Base-by-base conservation (phyloP, 345 rosid genomes). In the Salix koriyanagi region DNA sequence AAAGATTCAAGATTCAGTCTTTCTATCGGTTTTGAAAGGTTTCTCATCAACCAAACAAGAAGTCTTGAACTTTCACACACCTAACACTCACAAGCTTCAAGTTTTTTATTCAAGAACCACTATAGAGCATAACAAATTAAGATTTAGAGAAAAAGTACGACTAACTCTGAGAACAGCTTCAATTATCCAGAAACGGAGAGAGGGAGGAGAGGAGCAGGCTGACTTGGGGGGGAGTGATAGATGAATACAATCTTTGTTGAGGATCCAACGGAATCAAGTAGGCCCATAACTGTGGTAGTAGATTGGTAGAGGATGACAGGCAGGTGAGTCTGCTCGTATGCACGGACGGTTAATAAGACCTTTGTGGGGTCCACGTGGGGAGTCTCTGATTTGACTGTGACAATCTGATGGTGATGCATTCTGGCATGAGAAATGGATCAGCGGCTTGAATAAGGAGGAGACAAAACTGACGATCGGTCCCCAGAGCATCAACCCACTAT, bases 11-110 rank as follows among this genome's bases (percentile, higher is more conserved):
- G 28, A 58, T 11, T 58, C 62, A 58, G 0, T 23, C 26, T 56
- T 56, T 56, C 28, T 28, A 26, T 37, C 44, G 16, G 34, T 61
- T 62, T 72, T 32, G 28, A 9, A 28, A 52, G 67, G 25, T 32
- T 75, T 48, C 65, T 61, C 79, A 0, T 26, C 58, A 70, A 70
- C 21, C 23, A 61, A 76, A 60, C 79, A n/a, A 44, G 18, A 15
- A 19, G 70, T 16, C 46, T 7, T 72, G 16, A 58, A 21, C 19
- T 72, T 72, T 37, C 21, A 60, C 42, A 16, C 61, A 18, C 41
- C 13, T 26, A 5, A 7, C 42, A 26, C 11, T 52, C n/a, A 19
- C 11, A 41, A 67, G 37, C 9, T 67, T 23, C 8, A 28, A 52
- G 18, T 5, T 34, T 72, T 54, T 16, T 54, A 23, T 10, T 28